A percentile compares a stretch with the other conserved stretches of the same genome.
These are phyloP conservation scores for Neocallimastix lanati DNA, from an alignment of 192 early-diverging fungal genomes.

Conservation along the genomic window DNA sequence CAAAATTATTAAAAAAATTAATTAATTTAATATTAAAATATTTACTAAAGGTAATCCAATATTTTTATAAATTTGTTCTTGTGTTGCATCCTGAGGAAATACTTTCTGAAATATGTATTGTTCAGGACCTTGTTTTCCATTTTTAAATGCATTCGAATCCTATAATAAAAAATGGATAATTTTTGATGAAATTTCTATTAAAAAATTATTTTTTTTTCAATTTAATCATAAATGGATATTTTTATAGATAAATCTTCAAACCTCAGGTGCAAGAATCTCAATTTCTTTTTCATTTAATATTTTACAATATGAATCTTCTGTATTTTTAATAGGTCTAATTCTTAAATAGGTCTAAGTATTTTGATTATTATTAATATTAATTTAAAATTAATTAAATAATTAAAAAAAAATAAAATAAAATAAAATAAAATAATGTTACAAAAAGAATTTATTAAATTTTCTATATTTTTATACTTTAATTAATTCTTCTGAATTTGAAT, in stretches of 20 bases:
- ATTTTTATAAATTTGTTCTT: neutral
- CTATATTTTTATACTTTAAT: neutral
- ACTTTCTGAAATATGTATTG: neutral
- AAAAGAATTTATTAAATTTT: too few species aligned
- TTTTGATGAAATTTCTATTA: too few species aligned
- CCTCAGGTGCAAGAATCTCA: neutral
- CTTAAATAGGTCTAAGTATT: neutral
- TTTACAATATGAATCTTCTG: neutral
- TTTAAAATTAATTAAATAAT: neutral
- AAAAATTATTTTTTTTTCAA: too few species aligned
- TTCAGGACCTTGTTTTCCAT: neutral
- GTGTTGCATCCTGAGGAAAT: neutral
- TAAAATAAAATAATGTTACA: too few species aligned
- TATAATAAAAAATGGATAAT: too few species aligned
- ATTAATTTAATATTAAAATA: neutral
- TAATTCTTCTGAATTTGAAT: neutral
- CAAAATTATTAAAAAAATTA: too few species aligned
- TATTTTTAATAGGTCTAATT: neutral
- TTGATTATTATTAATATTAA: neutral
- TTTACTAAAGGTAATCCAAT: neutral
- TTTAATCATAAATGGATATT: too few species aligned
- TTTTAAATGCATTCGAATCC: neutral
- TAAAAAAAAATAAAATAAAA: too few species aligned
- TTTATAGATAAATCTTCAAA: too few species aligned
- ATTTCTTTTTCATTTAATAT: neutral